Evolutionary conservation across 306 rosid species (phyloP), one percentile per base, ranked within the genome.

Genomic region (Fragaria ananassa): DNA sequence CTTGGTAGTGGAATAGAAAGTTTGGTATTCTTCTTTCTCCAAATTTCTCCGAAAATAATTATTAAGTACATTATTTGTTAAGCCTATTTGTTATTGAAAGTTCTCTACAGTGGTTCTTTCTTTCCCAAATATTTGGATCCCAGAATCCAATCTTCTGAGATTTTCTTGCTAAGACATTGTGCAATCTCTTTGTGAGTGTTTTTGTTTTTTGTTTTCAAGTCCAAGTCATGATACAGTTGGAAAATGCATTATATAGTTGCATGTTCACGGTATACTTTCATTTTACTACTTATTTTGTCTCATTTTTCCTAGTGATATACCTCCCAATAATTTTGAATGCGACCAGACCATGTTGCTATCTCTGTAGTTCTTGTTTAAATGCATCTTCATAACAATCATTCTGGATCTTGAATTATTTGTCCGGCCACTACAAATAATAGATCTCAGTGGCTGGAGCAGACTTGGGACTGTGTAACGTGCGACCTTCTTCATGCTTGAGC

Each of bases 1-100:
- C 99, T 93, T 82, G 99, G 99, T 80, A 89, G 98, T 78, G 99
- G 98, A 83, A 82, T 96, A 79, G 98, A 96, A 89, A 96, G 98
- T 78, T 82, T 96, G 99, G 99, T 96, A 95, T 35, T 80, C 42
- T 67, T 50, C 61, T 75, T 81, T 49, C 56, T 68, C 78, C 14
- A 34, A 85, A 62, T 62, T 78, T 45, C 47, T 71, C 68, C n/a
- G 3, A 49, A 50, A 60, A 61, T 10, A 41, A 18, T 1, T 58
- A 73, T 42, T 13, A 72, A 77, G 65, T 23, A 23, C 79, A 29
- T 29, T 73, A 47, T 41, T 29, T 79, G 1, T 51, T 70, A 29
- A 29, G 31, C 31, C 31, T 29, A 29, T 29, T 29, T 79, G 1
- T 51, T 70, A 29, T 68, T 21, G 61, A 31, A 66, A 37, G 78